Evolutionary conservation across 1,139 yeast species (phyloP), one percentile per base, ranked within the genome.

Genomic region (Magnusiomyces tetraspermus): DNA sequence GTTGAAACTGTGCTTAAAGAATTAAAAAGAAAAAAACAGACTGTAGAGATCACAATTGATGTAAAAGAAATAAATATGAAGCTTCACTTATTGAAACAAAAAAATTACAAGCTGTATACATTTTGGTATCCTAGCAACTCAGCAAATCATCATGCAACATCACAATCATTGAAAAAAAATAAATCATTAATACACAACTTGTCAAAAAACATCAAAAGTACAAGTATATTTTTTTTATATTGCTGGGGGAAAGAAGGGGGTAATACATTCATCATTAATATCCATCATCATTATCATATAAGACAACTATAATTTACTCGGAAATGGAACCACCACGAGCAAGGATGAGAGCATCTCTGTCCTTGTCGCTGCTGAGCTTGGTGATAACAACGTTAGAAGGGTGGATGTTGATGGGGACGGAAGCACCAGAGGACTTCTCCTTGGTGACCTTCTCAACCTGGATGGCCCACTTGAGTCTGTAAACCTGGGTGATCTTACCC

Each of bases 381-480:
- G 97, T 92, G 77, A 94, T 87, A 77, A 92, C 97, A 73, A 94
- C 95, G 82, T 94, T 94, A 63, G 97, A 90, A 75, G 99, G 96
- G 82, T 89, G 96, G 69, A 94, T 80, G 85, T 89, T 88, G 76
- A 92, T 80, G 76, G 97, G 98, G 68, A 90, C 86, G 61, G 97
- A 82, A 71, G 96, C 95, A 79, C 97, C 98, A 80, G 84, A 87
- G 68, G 96, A 88, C 82, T 92, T 94, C 78, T 92, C 97, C 80
- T 85, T 87, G 79, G 92, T 83, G 75, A 94, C 82, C 81, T 92
- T 92, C 81, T 90, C 98, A 71, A 94, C 85, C 79, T 90, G 97
- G 67, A 94, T 80, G 69, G 96, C 83, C 74, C 80, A 94, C 79
- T 92, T 94, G 78, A 92, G 86, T 86, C 99, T 92, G 96, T 94